These are phyloP conservation scores for Echinochloa phyllopogon DNA, from an alignment of 176 grass and related monocot species.

Conservation along the genomic window DNA sequence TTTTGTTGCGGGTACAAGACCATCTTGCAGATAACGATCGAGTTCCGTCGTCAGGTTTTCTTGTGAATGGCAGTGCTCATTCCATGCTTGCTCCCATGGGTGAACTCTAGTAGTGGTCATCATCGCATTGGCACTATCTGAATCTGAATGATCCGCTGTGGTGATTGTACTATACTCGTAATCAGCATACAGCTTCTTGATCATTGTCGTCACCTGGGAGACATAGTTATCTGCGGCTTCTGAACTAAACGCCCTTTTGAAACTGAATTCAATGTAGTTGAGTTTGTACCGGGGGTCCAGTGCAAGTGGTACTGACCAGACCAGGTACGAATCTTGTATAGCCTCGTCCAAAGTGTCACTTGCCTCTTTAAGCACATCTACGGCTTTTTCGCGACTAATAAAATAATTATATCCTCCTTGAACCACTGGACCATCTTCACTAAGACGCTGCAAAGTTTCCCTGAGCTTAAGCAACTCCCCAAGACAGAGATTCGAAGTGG, in stretches of 20 bases:
- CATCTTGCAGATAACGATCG: background rate
- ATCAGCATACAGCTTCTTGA: background rate
- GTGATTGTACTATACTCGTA: too few species aligned
- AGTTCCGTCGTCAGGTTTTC: background rate
- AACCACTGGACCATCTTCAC: too few species aligned
- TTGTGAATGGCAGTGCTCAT: background rate
- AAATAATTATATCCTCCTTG: too few species aligned
- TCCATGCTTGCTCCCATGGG: too few species aligned
- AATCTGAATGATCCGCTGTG: too few species aligned
- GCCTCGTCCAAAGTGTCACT: background rate
- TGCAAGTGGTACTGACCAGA: background rate
- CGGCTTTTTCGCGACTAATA: too few species aligned
- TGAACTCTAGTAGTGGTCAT: too few species aligned
- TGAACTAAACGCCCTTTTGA: background rate
- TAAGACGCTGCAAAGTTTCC: background rate
- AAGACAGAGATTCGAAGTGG: background rate
- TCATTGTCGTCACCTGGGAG: background rate
- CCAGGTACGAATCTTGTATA: background rate
- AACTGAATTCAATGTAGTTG: background rate
- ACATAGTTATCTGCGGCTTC: background rate
- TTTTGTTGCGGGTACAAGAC: background rate
- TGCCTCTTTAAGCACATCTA: background rate
- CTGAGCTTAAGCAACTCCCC: background rate
- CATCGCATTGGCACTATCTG: too few species aligned
- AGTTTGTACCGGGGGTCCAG: conserved; percentile 21